phyloP scores from a whole-genome alignment of 164 flowering plant species.

The Platanus orientalis region DNA sequence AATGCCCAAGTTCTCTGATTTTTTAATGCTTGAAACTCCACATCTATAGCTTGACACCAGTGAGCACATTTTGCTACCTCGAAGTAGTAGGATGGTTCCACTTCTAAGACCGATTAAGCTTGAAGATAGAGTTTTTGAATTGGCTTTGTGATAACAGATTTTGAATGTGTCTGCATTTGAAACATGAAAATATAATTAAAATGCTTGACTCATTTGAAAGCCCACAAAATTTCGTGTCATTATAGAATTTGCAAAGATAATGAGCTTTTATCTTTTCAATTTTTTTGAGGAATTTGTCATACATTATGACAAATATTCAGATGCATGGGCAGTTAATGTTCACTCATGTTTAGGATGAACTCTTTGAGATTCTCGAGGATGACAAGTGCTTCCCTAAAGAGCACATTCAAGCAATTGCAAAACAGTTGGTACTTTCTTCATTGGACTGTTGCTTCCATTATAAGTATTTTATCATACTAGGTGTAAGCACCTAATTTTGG shows the following conservation, averaged over 20 bases:
- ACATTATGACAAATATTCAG: not conserved
- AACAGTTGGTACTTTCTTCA: slow-evolving; percentile 68
- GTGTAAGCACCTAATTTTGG: no score
- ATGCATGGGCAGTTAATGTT: slow-evolving; percentile 1
- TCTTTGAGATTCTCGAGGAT: slow-evolving; percentile 94
- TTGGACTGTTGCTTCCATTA: not conserved
- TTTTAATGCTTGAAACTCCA: no score
- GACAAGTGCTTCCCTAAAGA: slow-evolving; percentile 96
- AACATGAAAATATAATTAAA: slow-evolving; percentile 91
- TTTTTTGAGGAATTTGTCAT: not conserved
- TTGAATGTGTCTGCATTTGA: no score
- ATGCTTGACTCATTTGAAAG: slow-evolving; percentile 98
- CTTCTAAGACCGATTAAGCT: no score
- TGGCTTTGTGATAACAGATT: no score
- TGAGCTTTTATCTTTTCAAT: not conserved
- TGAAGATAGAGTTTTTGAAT: no score
- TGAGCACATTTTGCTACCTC: no score
- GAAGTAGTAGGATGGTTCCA: no score
- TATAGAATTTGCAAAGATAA: slow-evolving; percentile 94
- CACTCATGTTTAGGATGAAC: slow-evolving; percentile 64
- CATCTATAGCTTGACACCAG: no score
- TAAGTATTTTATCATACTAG: not conserved
- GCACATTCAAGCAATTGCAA: slow-evolving; percentile 95
- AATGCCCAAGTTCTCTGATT: no score
- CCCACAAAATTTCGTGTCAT: slow-evolving; percentile 93